These are phyloP conservation scores for Linnemannia schmuckeri DNA, from an alignment of 192 early-diverging fungal species.

Conservation along the genomic window DNA sequence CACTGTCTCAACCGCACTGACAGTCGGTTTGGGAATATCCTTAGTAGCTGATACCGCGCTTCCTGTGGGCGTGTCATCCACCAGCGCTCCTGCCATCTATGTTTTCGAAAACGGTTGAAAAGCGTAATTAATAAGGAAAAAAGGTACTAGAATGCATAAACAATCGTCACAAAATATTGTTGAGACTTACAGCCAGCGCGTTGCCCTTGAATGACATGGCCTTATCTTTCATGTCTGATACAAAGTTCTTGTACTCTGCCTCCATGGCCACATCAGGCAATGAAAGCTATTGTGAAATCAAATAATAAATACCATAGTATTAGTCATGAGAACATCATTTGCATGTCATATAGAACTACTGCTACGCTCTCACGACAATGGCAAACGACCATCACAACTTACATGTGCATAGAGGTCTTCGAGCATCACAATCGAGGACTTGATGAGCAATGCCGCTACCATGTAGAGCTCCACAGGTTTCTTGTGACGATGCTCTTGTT, in stretches of 20 bases:
- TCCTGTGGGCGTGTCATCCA: conserved; percentile 18
- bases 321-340: background rate
- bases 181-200: conserved; percentile 54
- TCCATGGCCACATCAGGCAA: conserved; percentile 67
- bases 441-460: conserved; percentile 32
- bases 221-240: conserved; percentile 57
- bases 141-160: background rate
- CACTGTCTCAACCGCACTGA: background rate
- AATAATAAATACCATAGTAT: background rate
- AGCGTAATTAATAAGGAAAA: background rate
- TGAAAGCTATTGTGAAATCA: conserved; percentile 43
- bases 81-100: conserved; percentile 50
- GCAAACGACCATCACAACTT: conserved; percentile 1
- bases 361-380: background rate
- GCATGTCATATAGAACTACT: background rate
- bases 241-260: conserved; percentile 60
- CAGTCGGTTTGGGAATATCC: conserved; percentile 10
- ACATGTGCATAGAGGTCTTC: conserved; percentile 78
- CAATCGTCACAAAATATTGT: no score
- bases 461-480: conserved; percentile 46
- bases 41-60: background rate
- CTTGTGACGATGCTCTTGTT: conserved; percentile 69
- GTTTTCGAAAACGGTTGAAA: background rate
- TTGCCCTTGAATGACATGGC: conserved; percentile 59
- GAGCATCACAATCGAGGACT: conserved; percentile 42